Evolutionary conservation across 345 rosid species (phyloP).

Genomic region (Eucalyptus sp.): DNA sequence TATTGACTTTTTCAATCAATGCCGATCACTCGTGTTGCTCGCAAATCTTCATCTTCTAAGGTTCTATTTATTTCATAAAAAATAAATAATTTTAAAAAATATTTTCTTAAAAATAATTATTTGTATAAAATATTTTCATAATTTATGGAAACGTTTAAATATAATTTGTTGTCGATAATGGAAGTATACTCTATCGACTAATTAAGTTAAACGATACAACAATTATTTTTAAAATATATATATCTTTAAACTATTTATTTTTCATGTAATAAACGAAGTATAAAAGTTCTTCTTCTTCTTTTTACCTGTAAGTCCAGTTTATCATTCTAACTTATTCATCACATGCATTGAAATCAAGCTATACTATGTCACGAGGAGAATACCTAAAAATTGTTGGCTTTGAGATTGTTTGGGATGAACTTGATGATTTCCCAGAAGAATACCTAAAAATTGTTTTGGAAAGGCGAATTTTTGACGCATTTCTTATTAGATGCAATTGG

Average conservation of each 20-base stretch:
- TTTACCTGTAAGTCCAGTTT: accelerated
- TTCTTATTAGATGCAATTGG: too few species aligned
- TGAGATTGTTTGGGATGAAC: too few species aligned
- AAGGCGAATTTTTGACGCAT: background rate
- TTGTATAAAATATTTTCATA: too few species aligned
- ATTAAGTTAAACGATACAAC: accelerated
- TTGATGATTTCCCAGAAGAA: too few species aligned
- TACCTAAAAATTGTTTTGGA: too few species aligned
- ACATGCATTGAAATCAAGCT: background rate
- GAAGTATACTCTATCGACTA: accelerated
- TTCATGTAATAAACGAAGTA: accelerated
- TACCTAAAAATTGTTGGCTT: too few species aligned
- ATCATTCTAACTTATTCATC: background rate
- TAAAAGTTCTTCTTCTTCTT: too few species aligned
- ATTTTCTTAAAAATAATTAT: accelerated
- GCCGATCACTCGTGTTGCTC: accelerated
- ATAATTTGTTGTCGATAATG: accelerated
- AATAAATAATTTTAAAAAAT: too few species aligned
- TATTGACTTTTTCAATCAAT: accelerated
- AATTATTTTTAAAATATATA: too few species aligned
- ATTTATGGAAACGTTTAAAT: accelerated
- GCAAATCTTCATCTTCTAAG: accelerated
- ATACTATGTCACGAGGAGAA: background rate
- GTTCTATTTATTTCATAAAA: accelerated
- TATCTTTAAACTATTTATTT: too few species aligned